phyloP scores from a whole-genome alignment of 148 eudicot genomes.

The Amaranthus cruentus region DNA sequence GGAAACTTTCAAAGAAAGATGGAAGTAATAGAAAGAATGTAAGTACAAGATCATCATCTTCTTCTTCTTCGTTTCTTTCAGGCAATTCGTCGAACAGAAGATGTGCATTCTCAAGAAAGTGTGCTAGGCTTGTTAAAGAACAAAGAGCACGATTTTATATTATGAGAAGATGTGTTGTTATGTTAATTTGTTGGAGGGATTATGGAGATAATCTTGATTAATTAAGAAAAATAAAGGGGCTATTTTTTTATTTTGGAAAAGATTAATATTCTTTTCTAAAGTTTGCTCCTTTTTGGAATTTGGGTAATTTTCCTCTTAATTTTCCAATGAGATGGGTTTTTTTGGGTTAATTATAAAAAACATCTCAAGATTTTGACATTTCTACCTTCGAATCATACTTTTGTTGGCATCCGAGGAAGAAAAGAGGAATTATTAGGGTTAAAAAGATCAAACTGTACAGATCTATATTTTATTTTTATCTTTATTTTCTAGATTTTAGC shows the following conservation, averaged over 20 bases:
- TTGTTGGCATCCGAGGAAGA: conserved; percentile 38
- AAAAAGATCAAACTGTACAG: conserved; percentile 15
- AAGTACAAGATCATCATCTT: neutral
- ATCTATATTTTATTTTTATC: neutral
- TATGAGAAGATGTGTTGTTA: conserved; percentile 72
- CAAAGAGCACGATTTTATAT: conserved; percentile 86
- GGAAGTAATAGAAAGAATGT: conserved; percentile 29
- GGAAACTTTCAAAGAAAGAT: conserved; percentile 63
- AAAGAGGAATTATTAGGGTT: conserved; percentile 21
- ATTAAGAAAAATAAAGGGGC: neutral
- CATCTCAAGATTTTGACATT: neutral
- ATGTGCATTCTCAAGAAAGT: conserved; percentile 66
- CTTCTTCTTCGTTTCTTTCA: conserved; percentile 27
- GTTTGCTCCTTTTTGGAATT: neutral
- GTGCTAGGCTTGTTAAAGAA: conserved; percentile 65
- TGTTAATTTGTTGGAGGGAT: conserved; percentile 83
- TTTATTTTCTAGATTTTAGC: neutral
- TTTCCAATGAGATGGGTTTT: conserved; percentile 14
- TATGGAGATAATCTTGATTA: conserved; percentile 49
- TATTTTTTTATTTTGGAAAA: neutral
- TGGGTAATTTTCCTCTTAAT: neutral
- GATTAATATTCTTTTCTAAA: too few species aligned
- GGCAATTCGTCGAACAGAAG: conserved; percentile 40
- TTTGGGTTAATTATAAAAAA: too few species aligned
- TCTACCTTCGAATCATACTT: conserved; percentile 7